phyloP scores from a whole-genome alignment of 768 basidiomycete genomes.

The Trametopsis cervina region DNA sequence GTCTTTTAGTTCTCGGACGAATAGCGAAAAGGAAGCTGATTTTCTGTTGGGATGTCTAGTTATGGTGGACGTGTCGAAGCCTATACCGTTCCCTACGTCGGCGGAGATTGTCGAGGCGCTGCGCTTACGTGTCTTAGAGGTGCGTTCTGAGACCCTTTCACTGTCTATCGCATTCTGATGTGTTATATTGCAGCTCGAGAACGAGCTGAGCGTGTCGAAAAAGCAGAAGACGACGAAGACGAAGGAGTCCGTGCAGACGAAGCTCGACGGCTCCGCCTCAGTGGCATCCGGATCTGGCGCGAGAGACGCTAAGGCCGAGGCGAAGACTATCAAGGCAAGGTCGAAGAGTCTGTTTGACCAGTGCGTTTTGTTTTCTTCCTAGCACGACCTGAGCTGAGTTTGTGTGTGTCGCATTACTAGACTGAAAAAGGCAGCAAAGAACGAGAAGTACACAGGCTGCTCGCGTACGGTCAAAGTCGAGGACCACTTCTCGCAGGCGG shows the following conservation, averaged over 20 bases:
- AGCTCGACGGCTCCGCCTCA: neutral
- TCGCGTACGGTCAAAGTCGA: constrained; percentile 7
- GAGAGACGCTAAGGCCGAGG: constrained; percentile 4
- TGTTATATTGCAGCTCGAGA: constrained; percentile 5
- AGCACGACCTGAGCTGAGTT: no score
- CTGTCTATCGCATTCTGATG: neutral
- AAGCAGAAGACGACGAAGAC: constrained; percentile 4
- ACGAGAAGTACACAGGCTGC: constrained; percentile 6
- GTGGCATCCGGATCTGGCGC: constrained; percentile 2
- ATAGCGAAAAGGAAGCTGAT: no score
- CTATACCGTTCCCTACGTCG: constrained; percentile 4
- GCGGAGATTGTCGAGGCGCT: constrained; percentile 10
- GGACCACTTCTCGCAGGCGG: constrained; percentile 8
- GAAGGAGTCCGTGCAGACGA: neutral
- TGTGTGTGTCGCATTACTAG: no score
- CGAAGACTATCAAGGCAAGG: constrained; percentile 8
- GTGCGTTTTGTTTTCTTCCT: neutral
- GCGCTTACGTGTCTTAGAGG: constrained; percentile 10
- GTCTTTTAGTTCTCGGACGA: no score
- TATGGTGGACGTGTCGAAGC: constrained; percentile 8
- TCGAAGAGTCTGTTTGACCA: constrained; percentile 10
- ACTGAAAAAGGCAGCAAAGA: constrained; percentile 11
- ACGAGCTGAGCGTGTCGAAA: constrained; percentile 7
- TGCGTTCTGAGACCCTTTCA: neutral
- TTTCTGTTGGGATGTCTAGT: no score